Evolutionary conservation across 140 eudicot species (phyloP).

Genomic region (Stevia rebaudiana): DNA sequence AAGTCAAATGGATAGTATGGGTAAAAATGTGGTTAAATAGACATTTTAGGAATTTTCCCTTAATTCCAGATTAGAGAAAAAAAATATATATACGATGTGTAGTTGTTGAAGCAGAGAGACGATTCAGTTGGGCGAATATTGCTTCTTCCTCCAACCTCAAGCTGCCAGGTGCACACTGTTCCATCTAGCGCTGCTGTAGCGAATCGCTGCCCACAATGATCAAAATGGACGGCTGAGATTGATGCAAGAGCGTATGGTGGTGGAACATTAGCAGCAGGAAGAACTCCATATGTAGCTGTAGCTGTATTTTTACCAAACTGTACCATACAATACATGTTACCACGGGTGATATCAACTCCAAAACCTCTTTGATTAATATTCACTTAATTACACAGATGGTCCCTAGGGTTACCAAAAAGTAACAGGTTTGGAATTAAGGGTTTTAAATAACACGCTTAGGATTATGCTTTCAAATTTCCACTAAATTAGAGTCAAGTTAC

Average conservation of each 20-base stretch:
- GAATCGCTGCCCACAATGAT: slow-evolving; percentile 86
- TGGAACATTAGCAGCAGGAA: slow-evolving; percentile 96
- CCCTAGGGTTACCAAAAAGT: too few relatives aligned
- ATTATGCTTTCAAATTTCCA: too few relatives aligned
- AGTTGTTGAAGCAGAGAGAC: slow-evolving; percentile 75
- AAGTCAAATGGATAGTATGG: too few relatives aligned
- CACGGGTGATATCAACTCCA: not conserved
- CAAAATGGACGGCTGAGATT: slow-evolving; percentile 78
- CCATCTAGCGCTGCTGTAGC: slow-evolving; percentile 91
- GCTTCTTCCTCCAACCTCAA: slow-evolving; percentile 98
- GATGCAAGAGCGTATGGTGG: slow-evolving; percentile 98
- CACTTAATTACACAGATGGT: too few relatives aligned
- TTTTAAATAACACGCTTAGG: too few relatives aligned
- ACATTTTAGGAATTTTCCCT: too few relatives aligned
- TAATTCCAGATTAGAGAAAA: not conserved
- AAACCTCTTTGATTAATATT: too few relatives aligned
- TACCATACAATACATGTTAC: not conserved
- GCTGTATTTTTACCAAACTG: slow-evolving; percentile 93
- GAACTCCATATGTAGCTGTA: slow-evolving; percentile 95
- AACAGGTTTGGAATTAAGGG: too few relatives aligned
- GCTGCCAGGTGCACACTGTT: slow-evolving; percentile 99
- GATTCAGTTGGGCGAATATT: slow-evolving; percentile 90
- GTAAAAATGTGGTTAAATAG: too few relatives aligned
- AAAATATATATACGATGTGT: slow-evolving; percentile 58
- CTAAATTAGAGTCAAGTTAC: too few relatives aligned